These are phyloP conservation scores for Hypholoma sublateritium DNA, from an alignment of 768 basidiomycete genomes.

Conservation along the genomic window DNA sequence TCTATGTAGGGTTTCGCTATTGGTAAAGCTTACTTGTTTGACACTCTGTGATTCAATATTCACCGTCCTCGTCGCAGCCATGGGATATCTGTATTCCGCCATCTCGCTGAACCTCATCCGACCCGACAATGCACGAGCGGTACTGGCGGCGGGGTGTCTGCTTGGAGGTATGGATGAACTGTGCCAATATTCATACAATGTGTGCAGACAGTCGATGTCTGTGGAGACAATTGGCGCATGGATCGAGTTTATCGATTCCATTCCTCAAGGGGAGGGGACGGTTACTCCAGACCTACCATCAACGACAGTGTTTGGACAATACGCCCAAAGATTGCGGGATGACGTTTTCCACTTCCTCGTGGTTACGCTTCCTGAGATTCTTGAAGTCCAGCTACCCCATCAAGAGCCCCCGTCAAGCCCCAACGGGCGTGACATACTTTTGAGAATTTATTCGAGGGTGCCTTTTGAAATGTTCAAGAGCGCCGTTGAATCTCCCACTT, in stretches of 20 bases:
- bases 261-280: constrained; percentile 50
- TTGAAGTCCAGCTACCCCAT: constrained; percentile 48
- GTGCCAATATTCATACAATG: constrained; percentile 74
- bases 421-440: constrained; percentile 64
- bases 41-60: constrained; percentile 1
- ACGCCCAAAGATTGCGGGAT: constrained; percentile 72
- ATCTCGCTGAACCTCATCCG: constrained; percentile 66
- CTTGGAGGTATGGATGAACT: constrained; percentile 89
- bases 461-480: constrained; percentile 89
- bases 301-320: constrained; percentile 71
- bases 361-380: constrained; percentile 65
- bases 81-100: constrained; percentile 80
- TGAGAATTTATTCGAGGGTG: constrained; percentile 74
- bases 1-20: constrained; percentile 66
- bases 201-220: constrained; percentile 74
- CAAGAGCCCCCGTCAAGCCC: constrained; percentile 40
- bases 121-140: constrained; percentile 79
- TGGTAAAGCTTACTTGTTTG: constrained; percentile 38
- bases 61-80: constrained; percentile 42
- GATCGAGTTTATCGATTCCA: constrained; percentile 72
- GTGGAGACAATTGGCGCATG: constrained; percentile 74
- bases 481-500: constrained; percentile 75
- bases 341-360: constrained; percentile 81
- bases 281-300: constrained; percentile 47
- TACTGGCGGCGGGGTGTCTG: constrained; percentile 82